Percentiles rank a stretch among this genome's conserved stretches.
Conservation (phyloP, 2,329 filamentous ascomycete genomes). For the Cercospora zeae-maydis region DNA sequence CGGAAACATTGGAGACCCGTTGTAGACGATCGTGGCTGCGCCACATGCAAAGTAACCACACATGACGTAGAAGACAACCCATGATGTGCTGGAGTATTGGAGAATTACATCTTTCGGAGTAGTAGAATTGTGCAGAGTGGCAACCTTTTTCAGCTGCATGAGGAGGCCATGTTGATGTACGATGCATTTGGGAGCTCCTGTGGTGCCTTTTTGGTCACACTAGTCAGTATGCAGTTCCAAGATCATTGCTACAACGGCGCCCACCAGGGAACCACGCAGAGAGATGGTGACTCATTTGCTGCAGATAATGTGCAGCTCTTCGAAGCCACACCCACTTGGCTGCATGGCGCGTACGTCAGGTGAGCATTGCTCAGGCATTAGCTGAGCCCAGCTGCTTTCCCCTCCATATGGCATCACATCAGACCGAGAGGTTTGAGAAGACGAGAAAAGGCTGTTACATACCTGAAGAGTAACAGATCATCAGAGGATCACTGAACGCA, state of each 20-base stretch:
- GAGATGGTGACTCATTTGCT: not conserved
- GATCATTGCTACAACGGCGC: not conserved
- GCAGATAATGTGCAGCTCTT: not conserved
- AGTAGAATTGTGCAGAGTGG: slow-evolving; percentile 45
- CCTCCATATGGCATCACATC: too few species aligned
- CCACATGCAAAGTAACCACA: slow-evolving; percentile 28
- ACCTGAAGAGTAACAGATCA: slow-evolving; percentile 44
- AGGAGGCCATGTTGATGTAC: slow-evolving; percentile 44
- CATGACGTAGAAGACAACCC: slow-evolving; percentile 47
- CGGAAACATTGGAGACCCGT: slow-evolving; percentile 45
- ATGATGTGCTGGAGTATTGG: slow-evolving; percentile 48
- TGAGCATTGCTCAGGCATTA: too few species aligned
- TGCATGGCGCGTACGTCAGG: not conserved
- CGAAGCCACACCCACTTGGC: slow-evolving; percentile 15
- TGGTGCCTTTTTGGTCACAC: slow-evolving; percentile 33
- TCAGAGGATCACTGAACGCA: slow-evolving; percentile 42
- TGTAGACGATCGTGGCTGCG: slow-evolving; percentile 44
- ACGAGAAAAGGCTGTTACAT: not conserved
- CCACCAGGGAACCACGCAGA: not conserved
- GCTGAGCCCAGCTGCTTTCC: too few species aligned
- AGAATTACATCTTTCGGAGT: slow-evolving; percentile 41
- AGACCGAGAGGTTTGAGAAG: too few species aligned
- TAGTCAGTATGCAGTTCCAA: not conserved
- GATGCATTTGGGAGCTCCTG: slow-evolving; percentile 45
- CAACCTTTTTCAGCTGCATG: slow-evolving; percentile 45